A percentile compares a stretch with the other conserved stretches of the same genome.
Evolutionary conservation across 2,329 filamentous ascomycete genomes (phyloP).

Genomic region (Emydomyces testavorans): DNA sequence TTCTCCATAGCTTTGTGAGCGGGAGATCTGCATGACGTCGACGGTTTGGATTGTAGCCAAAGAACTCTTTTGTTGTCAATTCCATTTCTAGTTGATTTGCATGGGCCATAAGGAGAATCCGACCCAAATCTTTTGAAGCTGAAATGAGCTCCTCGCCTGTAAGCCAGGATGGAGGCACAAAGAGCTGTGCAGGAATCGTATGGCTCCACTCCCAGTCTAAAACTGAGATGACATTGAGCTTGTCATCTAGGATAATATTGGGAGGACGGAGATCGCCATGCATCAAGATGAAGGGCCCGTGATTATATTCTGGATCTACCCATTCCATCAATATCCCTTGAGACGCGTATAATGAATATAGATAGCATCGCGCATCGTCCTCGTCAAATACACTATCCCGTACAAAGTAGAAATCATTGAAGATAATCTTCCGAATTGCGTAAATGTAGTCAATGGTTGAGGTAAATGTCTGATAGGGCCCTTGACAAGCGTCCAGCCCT

Average conservation of each 20-base stretch:
- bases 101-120: neutral
- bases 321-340: constrained; percentile 13
- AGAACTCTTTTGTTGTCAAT: neutral
- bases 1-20: constrained; percentile 2
- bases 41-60: neutral
- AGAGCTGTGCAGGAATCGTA: constrained; percentile 10
- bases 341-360: constrained; percentile 8
- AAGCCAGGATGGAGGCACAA: constrained; percentile 8
- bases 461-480: constrained; percentile 7
- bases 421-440: constrained; percentile 8
- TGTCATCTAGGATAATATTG: constrained; percentile 10
- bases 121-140: neutral
- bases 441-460: constrained; percentile 13
- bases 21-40: neutral
- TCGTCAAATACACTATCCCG: constrained; percentile 9
- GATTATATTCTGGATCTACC: constrained; percentile 10
- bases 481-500: neutral
- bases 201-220: constrained; percentile 10
- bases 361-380: constrained; percentile 13
- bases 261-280: constrained; percentile 13
- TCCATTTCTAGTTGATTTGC: neutral
- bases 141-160: constrained; percentile 7
- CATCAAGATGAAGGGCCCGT: constrained; percentile 14
- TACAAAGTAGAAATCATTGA: constrained; percentile 13
- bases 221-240: constrained; percentile 9